A percentile compares a stretch with the other conserved stretches of the same genome.
Evolutionary conservation across 2,329 filamentous ascomycete species (phyloP).

Genomic region (Atkinsonella texensis): DNA sequence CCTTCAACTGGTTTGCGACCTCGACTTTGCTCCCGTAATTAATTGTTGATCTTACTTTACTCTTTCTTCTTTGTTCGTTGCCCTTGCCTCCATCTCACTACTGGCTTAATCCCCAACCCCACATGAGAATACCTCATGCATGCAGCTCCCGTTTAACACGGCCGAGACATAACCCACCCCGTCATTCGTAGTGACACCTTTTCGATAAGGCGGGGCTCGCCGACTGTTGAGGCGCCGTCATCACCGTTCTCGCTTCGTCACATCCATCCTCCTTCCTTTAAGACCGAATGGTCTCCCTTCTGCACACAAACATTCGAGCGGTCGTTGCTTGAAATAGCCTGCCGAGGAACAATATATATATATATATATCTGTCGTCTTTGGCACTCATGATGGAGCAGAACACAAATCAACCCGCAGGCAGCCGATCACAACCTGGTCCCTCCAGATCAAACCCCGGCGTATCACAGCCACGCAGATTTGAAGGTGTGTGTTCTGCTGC

Average conservation of each 20-base stretch:
- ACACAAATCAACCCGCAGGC: constrained; percentile 13
- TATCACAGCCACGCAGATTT: constrained; percentile 22
- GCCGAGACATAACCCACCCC: neutral
- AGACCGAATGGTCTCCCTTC: neutral
- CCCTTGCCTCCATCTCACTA: neutral
- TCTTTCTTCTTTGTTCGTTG: neutral
- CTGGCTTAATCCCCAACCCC: no score
- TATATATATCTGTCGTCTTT: neutral
- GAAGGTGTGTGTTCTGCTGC: constrained; percentile 19
- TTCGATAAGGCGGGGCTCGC: constrained; percentile 5
- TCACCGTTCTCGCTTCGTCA: constrained; percentile 3
- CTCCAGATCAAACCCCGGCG: constrained; percentile 18
- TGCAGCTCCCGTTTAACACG: neutral
- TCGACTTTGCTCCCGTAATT: neutral
- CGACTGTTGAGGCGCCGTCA: neutral
- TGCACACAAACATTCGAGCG: neutral
- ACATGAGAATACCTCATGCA: neutral
- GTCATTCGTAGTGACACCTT: neutral
- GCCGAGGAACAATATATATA: neutral
- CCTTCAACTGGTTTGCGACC: neutral
- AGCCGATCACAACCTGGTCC: constrained; percentile 14
- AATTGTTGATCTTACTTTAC: neutral
- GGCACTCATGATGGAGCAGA: constrained; percentile 15
- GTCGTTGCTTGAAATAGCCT: neutral
- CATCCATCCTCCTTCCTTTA: neutral